Evolutionary conservation across 1,284 basidiomycete genomes (phyloP).

Genomic region (Afroboletus lepidellus): DNA sequence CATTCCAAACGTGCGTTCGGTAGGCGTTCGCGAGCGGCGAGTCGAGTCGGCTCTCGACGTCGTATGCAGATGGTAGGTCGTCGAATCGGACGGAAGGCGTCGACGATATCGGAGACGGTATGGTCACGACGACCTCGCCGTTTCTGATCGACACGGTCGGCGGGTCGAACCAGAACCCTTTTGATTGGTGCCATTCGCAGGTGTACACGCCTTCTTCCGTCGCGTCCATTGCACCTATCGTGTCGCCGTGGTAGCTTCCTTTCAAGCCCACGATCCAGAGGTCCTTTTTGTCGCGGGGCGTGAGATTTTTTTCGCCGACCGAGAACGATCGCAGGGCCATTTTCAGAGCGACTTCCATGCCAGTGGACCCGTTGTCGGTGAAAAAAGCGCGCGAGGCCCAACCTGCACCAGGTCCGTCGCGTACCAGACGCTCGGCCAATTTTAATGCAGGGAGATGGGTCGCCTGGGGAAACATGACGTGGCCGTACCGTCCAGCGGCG

Average conservation of each 20-base stretch:
- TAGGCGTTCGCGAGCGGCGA: slow-evolving; percentile 69
- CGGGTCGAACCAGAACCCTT: slow-evolving; percentile 93
- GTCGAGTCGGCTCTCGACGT: slow-evolving; percentile 62
- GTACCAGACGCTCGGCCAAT: slow-evolving; percentile 71
- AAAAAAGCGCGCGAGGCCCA: slow-evolving; percentile 95
- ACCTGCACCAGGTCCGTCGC: slow-evolving; percentile 72
- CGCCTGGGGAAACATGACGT: slow-evolving; percentile 93
- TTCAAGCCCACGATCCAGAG: slow-evolving; percentile 85
- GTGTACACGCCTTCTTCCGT: slow-evolving; percentile 90
- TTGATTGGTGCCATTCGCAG: slow-evolving; percentile 94
- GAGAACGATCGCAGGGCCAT: slow-evolving; percentile 87
- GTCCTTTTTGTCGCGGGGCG: slow-evolving; percentile 45
- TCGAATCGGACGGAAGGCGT: slow-evolving; percentile 29
- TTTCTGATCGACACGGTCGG: slow-evolving; percentile 73
- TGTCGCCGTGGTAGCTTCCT: slow-evolving; percentile 97
- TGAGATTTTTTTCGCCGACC: slow-evolving; percentile 38
- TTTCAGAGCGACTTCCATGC: slow-evolving; percentile 94
- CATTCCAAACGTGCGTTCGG: slow-evolving; percentile 53
- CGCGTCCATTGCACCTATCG: slow-evolving; percentile 97
- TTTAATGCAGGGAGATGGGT: slow-evolving; percentile 83
- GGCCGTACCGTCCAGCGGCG: slow-evolving; percentile 92
- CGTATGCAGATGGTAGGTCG: slow-evolving; percentile 69
- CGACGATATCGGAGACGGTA: slow-evolving; percentile 54
- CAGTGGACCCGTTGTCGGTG: slow-evolving; percentile 93
- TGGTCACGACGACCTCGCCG: slow-evolving; percentile 56